Evolutionary conservation across 192 early-diverging fungal genomes (phyloP), one percentile per base, ranked within the genome.

Genomic region (Entomortierella beljakovae): DNA sequence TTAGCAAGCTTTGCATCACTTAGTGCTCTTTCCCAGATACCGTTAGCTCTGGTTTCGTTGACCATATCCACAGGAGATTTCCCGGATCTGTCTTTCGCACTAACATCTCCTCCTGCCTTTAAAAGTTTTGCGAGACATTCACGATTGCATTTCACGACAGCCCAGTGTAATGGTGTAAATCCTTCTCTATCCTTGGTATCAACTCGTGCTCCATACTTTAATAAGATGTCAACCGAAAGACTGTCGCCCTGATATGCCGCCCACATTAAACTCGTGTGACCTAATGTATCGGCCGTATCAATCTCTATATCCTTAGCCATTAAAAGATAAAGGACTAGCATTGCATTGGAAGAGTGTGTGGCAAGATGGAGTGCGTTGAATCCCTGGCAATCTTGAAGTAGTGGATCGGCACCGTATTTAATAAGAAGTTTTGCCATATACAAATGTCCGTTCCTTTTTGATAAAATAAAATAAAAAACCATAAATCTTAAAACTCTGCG

Each of bases 261-360:
- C 98, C 98, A 99, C 94, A 98, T 97, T 28, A 99, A 83, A 50
- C 94, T 85, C 15, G 98, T 99, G 34, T 94, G 89, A 31, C 91
- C 92, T 55, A 94, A 84, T 3, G 84, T 80, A 64, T 99, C 98
- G 6, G 82, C 74, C 0, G 77, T 56, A 70, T 99, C 93, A 5
- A 95, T 86, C 55, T 91, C 90, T 70, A 92, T 87, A 2, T 89
- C 75, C 53, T 85, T 93, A 6, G 87, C 80, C 61, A 88, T 84
- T 9, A 95, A 80, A 31, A 98, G 58, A 69, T 90, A 96, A 3
- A 94, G 66, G 7, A 95, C 83, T 56, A 97, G 68, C 82, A 96
- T 87, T 2, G 89, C 75, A 51, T 94, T 89, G 11, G 90, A 92
- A 2, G 94, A 93, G 61, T 99, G 96, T 25, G 92, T 92, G 1